Evolutionary conservation across 1,284 basidiomycete species (phyloP).

Genomic region (Rhodotorula sp.): DNA sequence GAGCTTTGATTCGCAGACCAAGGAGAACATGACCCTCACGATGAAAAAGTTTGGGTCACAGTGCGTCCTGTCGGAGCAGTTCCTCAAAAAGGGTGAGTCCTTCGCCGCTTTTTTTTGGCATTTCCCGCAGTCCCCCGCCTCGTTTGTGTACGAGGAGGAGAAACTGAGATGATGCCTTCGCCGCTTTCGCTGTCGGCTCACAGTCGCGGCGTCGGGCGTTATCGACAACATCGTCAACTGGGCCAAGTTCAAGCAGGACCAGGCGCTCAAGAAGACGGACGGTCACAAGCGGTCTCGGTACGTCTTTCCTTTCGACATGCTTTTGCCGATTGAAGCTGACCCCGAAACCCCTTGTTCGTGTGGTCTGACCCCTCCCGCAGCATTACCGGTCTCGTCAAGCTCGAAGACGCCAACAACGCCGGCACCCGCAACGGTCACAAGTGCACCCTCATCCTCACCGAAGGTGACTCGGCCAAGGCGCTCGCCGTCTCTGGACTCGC

Average conservation of each 20-base stretch:
- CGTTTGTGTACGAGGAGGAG: not conserved
- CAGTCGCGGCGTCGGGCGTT: conserved; percentile 86
- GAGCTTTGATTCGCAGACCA: conserved; percentile 98
- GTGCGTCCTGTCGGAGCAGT: conserved; percentile 83
- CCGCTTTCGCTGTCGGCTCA: not conserved
- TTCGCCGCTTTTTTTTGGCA: not conserved
- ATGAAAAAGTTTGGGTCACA: conserved; percentile 85
- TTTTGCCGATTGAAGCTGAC: not conserved
- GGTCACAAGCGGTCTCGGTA: conserved; percentile 86
- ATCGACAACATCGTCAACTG: conserved; percentile 91
- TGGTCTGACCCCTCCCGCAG: conserved; percentile 51
- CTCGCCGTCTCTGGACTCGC: conserved; percentile 91
- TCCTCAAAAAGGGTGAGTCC: conserved; percentile 84
- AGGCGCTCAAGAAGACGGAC: conserved; percentile 93
- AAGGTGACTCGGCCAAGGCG: conserved; percentile 99
- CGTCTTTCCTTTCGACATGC: conserved; percentile 37
- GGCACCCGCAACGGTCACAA: conserved; percentile 76
- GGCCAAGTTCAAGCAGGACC: conserved; percentile 96
- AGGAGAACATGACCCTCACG: conserved; percentile 89
- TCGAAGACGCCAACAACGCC: conserved; percentile 97
- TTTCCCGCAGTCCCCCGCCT: not conserved
- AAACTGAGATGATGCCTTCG: not conserved
- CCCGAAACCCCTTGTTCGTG: not conserved
- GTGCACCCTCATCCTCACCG: conserved; percentile 95
- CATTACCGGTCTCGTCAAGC: conserved; percentile 86